Percentiles rank a stretch among this genome's conserved stretches.
These are phyloP conservation scores for Yarrowia yakushimensis DNA, from an alignment of 805 yeast species.

Conservation along the genomic window DNA sequence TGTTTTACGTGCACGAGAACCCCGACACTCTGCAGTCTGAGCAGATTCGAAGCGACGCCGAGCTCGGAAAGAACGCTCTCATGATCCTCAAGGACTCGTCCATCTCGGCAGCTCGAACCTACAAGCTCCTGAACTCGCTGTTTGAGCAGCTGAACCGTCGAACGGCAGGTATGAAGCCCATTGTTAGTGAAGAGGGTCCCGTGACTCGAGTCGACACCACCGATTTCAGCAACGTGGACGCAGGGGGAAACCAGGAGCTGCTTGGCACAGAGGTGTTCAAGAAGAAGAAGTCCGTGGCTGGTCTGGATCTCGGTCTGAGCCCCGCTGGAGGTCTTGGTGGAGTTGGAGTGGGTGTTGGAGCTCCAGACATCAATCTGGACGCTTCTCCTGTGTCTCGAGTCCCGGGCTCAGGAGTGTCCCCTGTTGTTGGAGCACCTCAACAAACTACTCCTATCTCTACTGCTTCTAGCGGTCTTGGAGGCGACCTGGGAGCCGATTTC, in stretches of 20 bases:
- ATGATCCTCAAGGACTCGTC: slow-evolving; percentile 68
- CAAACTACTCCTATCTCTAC: not conserved
- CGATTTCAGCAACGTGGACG: slow-evolving; percentile 18
- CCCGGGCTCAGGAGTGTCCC: not conserved
- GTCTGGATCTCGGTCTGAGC: not conserved
- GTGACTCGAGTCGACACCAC: slow-evolving; percentile 21
- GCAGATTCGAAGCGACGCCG: slow-evolving; percentile 66
- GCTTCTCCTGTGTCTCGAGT: not conserved
- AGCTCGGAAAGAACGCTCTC: slow-evolving; percentile 71
- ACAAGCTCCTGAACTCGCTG: slow-evolving; percentile 71
- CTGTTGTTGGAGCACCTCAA: not conserved
- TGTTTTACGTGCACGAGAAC: slow-evolving; percentile 67
- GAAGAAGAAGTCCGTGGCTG: not conserved
- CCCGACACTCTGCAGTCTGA: slow-evolving; percentile 36
- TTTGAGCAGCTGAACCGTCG: slow-evolving; percentile 36
- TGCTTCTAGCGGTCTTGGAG: not conserved
- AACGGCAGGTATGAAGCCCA: slow-evolving; percentile 11
- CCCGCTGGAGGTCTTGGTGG: not conserved
- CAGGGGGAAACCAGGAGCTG: slow-evolving; percentile 5
- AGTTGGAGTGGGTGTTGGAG: not conserved
- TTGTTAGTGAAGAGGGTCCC: not conserved
- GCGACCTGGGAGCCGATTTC: not conserved
- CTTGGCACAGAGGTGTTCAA: not conserved
- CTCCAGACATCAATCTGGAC: not conserved
- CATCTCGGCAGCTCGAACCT: slow-evolving; percentile 75